Evolutionary conservation across 176 grass and related monocot species (phyloP).

Genomic region (Miscanthus lutarioriparius): DNA sequence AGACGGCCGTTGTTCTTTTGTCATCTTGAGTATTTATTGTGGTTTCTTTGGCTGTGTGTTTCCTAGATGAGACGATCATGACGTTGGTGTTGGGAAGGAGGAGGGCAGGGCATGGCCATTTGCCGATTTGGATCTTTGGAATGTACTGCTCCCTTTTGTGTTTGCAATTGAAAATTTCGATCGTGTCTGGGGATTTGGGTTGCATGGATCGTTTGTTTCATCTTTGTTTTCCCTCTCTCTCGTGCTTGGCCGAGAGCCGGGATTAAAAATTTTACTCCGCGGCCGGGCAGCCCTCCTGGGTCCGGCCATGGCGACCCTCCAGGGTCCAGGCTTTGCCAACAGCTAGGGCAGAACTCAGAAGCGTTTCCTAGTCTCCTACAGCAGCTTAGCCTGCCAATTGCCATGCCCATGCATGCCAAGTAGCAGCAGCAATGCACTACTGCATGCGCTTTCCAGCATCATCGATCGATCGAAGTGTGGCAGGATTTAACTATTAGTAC

Average conservation of each 20-base stretch:
- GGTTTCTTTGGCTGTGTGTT: slow-evolving; percentile 19
- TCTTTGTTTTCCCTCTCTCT: not conserved
- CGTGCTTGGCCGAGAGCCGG: slow-evolving; percentile 30
- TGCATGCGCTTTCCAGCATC: slow-evolving; percentile 17
- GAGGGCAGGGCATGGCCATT: slow-evolving; percentile 40
- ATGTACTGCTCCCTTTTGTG: slow-evolving; percentile 16
- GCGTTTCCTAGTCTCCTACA: slow-evolving; percentile 28
- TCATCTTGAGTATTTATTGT: not conserved
- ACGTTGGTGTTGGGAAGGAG: slow-evolving; percentile 51
- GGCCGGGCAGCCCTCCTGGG: not conserved
- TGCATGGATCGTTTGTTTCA: not conserved
- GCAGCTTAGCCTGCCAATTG: not conserved
- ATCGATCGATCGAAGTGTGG: not conserved
- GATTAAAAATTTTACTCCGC: too few relatives aligned
- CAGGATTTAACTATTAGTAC: not conserved
- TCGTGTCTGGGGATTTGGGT: slow-evolving; percentile 47
- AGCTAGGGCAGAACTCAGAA: slow-evolving; percentile 35
- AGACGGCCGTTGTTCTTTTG: not conserved
- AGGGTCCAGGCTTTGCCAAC: not conserved
- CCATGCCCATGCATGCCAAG: not conserved
- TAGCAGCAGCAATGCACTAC: not conserved
- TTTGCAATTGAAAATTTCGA: slow-evolving; percentile 36
- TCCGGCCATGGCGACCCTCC: not conserved
- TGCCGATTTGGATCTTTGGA: slow-evolving; percentile 52
- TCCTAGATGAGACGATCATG: slow-evolving; percentile 32